Base-by-base conservation (phyloP, 257 asterid species). In the Nicotiana sylvestris region DNA sequence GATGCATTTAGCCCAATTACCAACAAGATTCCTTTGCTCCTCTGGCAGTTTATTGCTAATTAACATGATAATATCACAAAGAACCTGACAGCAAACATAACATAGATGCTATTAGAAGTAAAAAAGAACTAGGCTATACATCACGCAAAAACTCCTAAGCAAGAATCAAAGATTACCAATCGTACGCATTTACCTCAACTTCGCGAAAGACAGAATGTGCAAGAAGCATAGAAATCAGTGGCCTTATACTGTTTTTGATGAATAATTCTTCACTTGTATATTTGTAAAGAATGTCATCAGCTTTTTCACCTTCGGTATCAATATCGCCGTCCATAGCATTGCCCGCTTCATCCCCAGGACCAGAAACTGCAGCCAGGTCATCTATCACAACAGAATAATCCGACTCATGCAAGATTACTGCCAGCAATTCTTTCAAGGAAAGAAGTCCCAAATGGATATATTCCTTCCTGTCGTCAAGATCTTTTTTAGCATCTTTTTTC, bases 381-480 rank as follows among this genome's bases (percentile, higher is more conserved):
- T 89, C 92, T 64, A 94, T 90, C 81, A 92, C 80, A 76, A 83
- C 84, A 43, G 60, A 88, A 85, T 87, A 89, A 84, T 85, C 91
- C 16, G 90, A 60, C 86, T 86, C 79, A 84, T 69, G 67, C 89
- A 89, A 84, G 86, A 89, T 88, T 68, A 87, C 70, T 83, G 88
- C 92, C 46, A 90, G 87, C 87, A 91, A 83, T 80, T 87, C 89
- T 84, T 92, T 91, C 93, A 94, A 87, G 90, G 95, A 92, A 81
- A 85, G 88, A 85, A 92, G 84, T 82, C 89, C 92, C 78, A 85
- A 85, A 83, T 90, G 89, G 57, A 92, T 87, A 66, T 87, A 85
- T 69, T 92, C 97, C 90, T 89, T 92, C 80, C 84, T 85, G 77
- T 85, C 88, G 79, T 92, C 96, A 81, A 77, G 72, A 72, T 85